A percentile compares a stretch with the other conserved stretches of the same genome.
These are phyloP conservation scores for Backusella westeae DNA, from an alignment of 192 early-diverging fungal genomes.

Conservation along the genomic window DNA sequence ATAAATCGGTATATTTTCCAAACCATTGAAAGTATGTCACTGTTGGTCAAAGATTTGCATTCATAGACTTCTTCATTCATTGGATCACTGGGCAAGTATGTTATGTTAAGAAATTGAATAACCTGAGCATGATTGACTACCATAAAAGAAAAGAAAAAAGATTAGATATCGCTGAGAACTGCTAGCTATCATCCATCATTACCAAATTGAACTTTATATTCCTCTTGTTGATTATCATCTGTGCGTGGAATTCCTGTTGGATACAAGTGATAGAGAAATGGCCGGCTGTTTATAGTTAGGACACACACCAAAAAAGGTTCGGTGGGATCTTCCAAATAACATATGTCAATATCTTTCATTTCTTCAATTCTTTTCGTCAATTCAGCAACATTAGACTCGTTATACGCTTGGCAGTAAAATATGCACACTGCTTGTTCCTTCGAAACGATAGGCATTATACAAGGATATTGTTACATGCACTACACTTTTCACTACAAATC, in stretches of 20 bases:
- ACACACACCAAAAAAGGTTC: too few relatives aligned
- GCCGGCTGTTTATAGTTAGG: neutral
- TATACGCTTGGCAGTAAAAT: too few relatives aligned
- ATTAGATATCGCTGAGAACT: neutral
- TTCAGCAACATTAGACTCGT: too few relatives aligned
- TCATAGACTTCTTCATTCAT: constrained; percentile 6
- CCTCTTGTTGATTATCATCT: neutral
- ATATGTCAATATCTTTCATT: too few relatives aligned
- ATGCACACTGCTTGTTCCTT: too few relatives aligned
- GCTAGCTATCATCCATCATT: neutral
- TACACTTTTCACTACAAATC: too few relatives aligned
- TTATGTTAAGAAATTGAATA: neutral
- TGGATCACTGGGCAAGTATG: neutral
- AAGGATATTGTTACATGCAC: too few relatives aligned
- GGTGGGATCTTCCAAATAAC: too few relatives aligned
- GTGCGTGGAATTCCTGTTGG: neutral
- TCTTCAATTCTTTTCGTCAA: too few relatives aligned
- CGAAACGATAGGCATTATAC: too few relatives aligned
- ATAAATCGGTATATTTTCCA: neutral
- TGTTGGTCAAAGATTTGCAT: neutral
- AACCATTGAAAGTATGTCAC: neutral
- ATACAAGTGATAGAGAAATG: neutral
- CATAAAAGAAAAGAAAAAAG: constrained; percentile 1
- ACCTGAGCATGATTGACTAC: neutral
- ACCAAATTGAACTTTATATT: neutral